Base-by-base conservation (phyloP, 75 land plant genomes). In the Pinus tabuliformis region DNA sequence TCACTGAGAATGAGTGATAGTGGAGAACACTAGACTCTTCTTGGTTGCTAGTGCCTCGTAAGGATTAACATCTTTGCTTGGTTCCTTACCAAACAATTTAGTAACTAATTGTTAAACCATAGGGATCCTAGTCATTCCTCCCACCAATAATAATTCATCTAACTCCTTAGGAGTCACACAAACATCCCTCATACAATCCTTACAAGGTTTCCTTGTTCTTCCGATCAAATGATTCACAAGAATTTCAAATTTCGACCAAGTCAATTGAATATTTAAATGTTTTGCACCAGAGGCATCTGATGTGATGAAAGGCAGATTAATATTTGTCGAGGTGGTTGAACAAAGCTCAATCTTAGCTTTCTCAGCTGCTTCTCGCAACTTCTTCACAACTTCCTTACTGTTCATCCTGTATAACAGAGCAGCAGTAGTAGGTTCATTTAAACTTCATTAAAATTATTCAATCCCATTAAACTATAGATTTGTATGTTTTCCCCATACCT, bases 391-490 rank as follows among this genome's bases (percentile, higher is more conserved):
- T 90, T 88, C 85, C 77, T 92, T 92, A 58, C 81, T 92, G 57
- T 86, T 92, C 70, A 90, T 59, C 1, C 95, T 93, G 80, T 92
- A 92, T 36, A 93, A 89, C 64, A 92, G 91, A 28, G 93, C 89
- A 59, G 91, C 93, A 33, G 91, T 91, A 59, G 93, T 91, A 17
- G 93, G 92, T 80, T 90, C 92, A 78, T 90, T 90, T n/a, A n/a
- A n/a, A n/a, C n/a, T n/a, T n/a, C n/a, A n/a, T n/a, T n/a, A n/a
- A n/a, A n/a, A n/a, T n/a, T n/a, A n/a, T n/a, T n/a, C n/a, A n/a
- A n/a, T n/a, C n/a, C n/a, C n/a, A n/a, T n/a, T n/a, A n/a, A n/a
- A n/a, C n/a, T n/a, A n/a, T n/a, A n/a, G n/a, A n/a, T n/a, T n/a
- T n/a, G n/a, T n/a, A n/a, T n/a, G n/a, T n/a, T n/a, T n/a, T n/a